These are phyloP conservation scores for Clonostachys byssicola DNA, from an alignment of 2,329 filamentous ascomycete species.

Conservation along the genomic window DNA sequence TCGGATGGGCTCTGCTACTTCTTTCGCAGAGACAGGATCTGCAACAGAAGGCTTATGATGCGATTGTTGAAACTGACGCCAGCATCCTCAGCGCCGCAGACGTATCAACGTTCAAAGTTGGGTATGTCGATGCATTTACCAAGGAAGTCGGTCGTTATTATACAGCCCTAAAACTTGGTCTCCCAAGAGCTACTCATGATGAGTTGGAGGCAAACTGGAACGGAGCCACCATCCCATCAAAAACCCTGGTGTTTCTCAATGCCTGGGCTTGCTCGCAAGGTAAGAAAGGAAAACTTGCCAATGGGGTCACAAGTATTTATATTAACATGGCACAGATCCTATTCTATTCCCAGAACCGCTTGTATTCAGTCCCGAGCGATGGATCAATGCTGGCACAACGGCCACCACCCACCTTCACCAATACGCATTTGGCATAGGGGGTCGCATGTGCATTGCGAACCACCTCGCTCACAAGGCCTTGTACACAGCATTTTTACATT, in stretches of 20 bases:
- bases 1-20: not conserved
- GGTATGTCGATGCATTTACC: not conserved
- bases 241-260: not conserved
- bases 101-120: not conserved
- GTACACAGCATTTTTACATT: slow-evolving; percentile 43
- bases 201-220: not conserved
- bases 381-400: slow-evolving; percentile 6
- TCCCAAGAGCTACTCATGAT: not conserved
- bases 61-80: not conserved
- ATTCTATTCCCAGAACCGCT: slow-evolving; percentile 25
- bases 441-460: slow-evolving; percentile 47
- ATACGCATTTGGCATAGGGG: slow-evolving; percentile 47
- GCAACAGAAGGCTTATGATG: not conserved
- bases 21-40: not conserved
- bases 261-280: not conserved
- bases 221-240: not conserved
- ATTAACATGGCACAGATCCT: not conserved
- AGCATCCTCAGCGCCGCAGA: not conserved
- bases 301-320: too few relatives aligned
- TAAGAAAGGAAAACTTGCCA: not conserved
- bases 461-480: slow-evolving; percentile 48
- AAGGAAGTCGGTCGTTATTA: not conserved
- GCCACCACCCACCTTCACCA: slow-evolving; percentile 30
- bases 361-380: slow-evolving; percentile 37
- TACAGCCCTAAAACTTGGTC: not conserved